Percentiles rank a stretch among this genome's conserved stretches.
Conservation (phyloP, 2,329 filamentous ascomycete species). For the Tolypocladium nubicola region DNA sequence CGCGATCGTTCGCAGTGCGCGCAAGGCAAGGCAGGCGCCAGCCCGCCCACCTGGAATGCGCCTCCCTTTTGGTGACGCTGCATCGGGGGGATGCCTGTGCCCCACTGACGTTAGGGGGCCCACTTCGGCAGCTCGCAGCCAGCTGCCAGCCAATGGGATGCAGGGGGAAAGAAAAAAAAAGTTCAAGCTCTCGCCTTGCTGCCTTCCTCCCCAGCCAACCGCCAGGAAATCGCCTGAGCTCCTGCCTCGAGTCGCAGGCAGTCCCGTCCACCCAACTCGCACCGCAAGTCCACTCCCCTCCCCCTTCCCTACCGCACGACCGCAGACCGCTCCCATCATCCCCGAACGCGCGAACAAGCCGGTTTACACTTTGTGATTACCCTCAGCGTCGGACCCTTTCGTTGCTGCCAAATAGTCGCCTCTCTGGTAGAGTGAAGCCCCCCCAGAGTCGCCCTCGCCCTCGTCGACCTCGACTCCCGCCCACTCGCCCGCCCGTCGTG, state of each 20-base stretch:
- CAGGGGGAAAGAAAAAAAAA: conserved; percentile 24
- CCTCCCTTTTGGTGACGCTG: conserved; percentile 6
- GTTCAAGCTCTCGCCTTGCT: conserved; percentile 24
- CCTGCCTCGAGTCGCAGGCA: neutral
- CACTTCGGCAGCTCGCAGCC: conserved; percentile 24
- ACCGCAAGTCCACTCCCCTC: neutral
- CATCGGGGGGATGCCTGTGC: conserved; percentile 7
- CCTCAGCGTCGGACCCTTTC: neutral
- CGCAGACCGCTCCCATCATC: conserved; percentile 4
- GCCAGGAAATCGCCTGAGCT: conserved; percentile 14
- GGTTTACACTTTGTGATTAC: neutral
- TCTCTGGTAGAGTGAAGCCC: neutral
- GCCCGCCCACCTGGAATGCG: conserved; percentile 1
- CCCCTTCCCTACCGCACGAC: conserved; percentile 1
- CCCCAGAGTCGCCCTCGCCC: neutral
- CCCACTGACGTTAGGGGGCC: conserved; percentile 21
- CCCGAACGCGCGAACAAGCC: neutral
- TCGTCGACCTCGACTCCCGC: neutral
- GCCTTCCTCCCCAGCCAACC: conserved; percentile 13
- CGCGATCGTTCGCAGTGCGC: neutral
- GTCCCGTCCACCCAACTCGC: neutral
- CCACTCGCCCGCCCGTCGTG: neutral
- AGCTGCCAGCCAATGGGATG: conserved; percentile 21
- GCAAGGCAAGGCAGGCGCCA: neutral
- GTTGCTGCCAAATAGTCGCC: neutral